Conservation (phyloP, 1,284 basidiomycete genomes). For the Meripilus lineatus region DNA sequence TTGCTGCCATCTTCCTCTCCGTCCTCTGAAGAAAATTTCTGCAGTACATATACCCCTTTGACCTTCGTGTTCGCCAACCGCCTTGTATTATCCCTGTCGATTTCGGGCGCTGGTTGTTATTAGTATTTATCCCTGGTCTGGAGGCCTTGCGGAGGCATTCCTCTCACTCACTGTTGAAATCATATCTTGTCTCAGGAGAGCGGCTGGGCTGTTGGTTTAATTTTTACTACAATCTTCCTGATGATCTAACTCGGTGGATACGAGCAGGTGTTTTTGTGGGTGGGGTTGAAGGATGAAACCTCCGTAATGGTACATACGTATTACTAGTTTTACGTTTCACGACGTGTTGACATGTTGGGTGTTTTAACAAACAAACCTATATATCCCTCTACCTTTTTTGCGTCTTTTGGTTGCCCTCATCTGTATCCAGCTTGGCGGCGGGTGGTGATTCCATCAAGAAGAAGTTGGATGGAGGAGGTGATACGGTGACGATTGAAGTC, state of each 20-base stretch:
- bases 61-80: not conserved
- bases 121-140: slow-evolving; percentile 9
- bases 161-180: not conserved
- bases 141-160: slow-evolving; percentile 1
- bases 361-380: no score
- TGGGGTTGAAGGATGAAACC: slow-evolving; percentile 5
- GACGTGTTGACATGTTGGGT: no score
- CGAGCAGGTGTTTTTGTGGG: slow-evolving; percentile 3
- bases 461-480: no score
- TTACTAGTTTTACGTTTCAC: no score
- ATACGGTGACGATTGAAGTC: no score
- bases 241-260: slow-evolving; percentile 1
- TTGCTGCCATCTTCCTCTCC: slow-evolving; percentile 23
- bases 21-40: slow-evolving; percentile 17
- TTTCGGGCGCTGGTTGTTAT: slow-evolving; percentile 6
- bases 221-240: no score
- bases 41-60: slow-evolving; percentile 6
- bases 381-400: no score
- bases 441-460: no score
- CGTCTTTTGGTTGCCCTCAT: no score
- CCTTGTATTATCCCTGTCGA: not conserved
- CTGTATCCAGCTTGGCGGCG: no score
- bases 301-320: not conserved
- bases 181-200: slow-evolving; percentile 1
- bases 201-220: slow-evolving; percentile 5